Base-by-base conservation (phyloP, 1,139 yeast genomes). In the Zygoascus hellenicus region DNA sequence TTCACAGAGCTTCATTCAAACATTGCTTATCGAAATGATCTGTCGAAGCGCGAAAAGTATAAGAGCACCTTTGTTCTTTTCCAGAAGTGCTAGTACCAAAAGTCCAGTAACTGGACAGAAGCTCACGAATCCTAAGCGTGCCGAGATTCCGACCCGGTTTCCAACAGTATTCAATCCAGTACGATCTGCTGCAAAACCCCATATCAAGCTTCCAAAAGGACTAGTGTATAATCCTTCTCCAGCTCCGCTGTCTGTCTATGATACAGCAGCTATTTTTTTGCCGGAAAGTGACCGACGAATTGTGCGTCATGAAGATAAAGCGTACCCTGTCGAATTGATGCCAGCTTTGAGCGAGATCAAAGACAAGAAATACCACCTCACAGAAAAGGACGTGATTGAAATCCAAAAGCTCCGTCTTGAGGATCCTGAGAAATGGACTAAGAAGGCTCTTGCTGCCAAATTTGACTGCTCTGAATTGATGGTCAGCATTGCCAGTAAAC, bases 261-360 rank as follows among this genome's bases (percentile, higher is more conserved):
- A 74, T 28, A 87, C 95, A 0, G 95, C 96, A 31, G 75, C 75
- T 53, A 80, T 81, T 3, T 87, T 87, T 61, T 67, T 87, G 47
- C 96, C 96, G 2, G 58, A 66, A 2, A 58, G 65, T 7, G 94
- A 85, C 59, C 79, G 79, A 30, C 75, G 95, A 58, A 74, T 71
- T 50, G 66, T 63, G 2, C 42, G 45, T 7, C 57, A 64, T 38
- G 61, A 62, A 31, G 52, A 51, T 9, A 42, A 58, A 42, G 53
- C 57, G 34, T 54, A 52, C 46, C 53, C 54, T 33, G 58, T 59
- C 1, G 53, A 52, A 32, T 64, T 65, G n/a, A 68, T 68, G 55
- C 78, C 63, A 0, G 51, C 54, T 5, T 51, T 66, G 34, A 55
- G 48, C 10, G 60, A 69, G 56, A 65, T 68, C 26, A 60, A 61